These are phyloP conservation scores for Zymoseptoria brevis DNA, from an alignment of 2,329 filamentous ascomycete genomes.

Conservation along the genomic window DNA sequence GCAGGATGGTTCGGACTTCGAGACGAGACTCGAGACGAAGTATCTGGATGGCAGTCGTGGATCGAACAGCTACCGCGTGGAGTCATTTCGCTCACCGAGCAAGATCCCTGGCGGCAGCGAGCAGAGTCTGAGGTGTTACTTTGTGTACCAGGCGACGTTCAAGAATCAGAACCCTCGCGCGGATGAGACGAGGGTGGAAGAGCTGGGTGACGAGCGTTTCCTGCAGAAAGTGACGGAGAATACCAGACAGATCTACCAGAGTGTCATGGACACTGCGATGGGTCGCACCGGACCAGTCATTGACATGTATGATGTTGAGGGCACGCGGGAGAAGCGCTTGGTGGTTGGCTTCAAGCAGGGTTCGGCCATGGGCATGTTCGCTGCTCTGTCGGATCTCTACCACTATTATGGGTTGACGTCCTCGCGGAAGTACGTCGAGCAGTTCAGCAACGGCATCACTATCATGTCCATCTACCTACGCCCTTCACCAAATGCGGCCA, in stretches of 20 bases:
- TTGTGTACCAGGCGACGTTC: conserved; percentile 95
- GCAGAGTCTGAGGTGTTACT: conserved; percentile 90
- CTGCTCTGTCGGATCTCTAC: conserved; percentile 88
- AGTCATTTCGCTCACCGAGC: conserved; percentile 91
- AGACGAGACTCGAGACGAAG: conserved; percentile 88
- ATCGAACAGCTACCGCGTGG: conserved; percentile 76
- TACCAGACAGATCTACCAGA: conserved; percentile 91
- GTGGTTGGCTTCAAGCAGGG: conserved; percentile 92
- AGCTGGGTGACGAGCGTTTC: conserved; percentile 90
- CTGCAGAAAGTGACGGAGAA: conserved; percentile 92
- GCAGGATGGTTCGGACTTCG: conserved; percentile 76
- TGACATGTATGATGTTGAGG: conserved; percentile 94
- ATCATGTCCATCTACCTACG: conserved; percentile 93
- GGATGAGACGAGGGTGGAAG: conserved; percentile 78
- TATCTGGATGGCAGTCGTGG: conserved; percentile 74
- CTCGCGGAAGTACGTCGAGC: conserved; percentile 92
- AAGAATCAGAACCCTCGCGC: conserved; percentile 63
- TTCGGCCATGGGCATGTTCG: conserved; percentile 88
- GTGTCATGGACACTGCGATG: conserved; percentile 81
- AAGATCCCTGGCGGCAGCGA: conserved; percentile 64
- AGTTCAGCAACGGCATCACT: conserved; percentile 97
- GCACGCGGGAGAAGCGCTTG: conserved; percentile 81
- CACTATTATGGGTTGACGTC: conserved; percentile 98
- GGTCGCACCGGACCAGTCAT: conserved; percentile 86
- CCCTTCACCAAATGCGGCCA: conserved; percentile 51